Base-by-base conservation (phyloP, 257 asterid genomes). In the Leptodermis oblonga region DNA sequence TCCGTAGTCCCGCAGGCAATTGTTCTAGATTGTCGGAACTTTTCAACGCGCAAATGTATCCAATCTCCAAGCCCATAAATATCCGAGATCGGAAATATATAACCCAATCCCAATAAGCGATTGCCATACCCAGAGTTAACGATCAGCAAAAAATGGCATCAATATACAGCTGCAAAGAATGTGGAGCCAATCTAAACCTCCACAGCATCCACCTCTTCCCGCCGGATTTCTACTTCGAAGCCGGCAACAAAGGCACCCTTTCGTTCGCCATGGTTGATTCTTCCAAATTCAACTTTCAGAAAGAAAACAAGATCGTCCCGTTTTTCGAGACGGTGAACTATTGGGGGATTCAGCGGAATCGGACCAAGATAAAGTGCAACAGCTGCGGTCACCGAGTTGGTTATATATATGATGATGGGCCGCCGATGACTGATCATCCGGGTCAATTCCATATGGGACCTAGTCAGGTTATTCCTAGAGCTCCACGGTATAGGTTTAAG, bases 361-460 rank as follows among this genome's bases (percentile, higher is more conserved):
- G 97, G 64, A 84, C 90, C 80, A 90, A 76, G 74, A 90, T 92
- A 75, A 82, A 73, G 81, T 92, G 98, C 71, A 83, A 78, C 48
- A 76, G 85, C 78, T 92, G 98, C 76, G 89, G 87, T 39, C 82
- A 72, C 56, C 78, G 83, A 6, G 85, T 90, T 14, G 97, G 97
- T 2, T 74, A 92, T 77, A 73, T 90, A 37, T 92, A 92, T 81
- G 97, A 92, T 61, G 98, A 90, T 34, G 98, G 97, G 22, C 87
- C 92, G 34, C 96, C 98, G 62, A 76, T 86, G 88, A 88, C 85
- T 17, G 72, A 79, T 43, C 74, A 88, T 30, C 87, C 84, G 64
- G 96, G 97, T 36, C 96, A 92, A 82, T 77, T 87, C 46, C 92
- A 92, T 49, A 80, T 92, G 80, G 98, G 98, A 6, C 98, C 97